phyloP scores from a whole-genome alignment of 305 asterid genomes.

The Salvia sclarea region DNA sequence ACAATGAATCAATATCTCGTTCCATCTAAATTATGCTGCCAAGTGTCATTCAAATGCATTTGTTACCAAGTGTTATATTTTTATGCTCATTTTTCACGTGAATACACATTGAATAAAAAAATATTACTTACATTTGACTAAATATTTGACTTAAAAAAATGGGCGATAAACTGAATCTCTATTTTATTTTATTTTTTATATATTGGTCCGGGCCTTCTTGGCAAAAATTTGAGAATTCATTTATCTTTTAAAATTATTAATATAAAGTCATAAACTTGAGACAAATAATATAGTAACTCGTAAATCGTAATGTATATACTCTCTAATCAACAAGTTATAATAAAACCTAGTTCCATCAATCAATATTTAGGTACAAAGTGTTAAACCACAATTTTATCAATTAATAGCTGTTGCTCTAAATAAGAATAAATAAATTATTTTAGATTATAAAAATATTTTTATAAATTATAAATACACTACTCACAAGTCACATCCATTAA shows the following conservation, averaged over 20 bases:
- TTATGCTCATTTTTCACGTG: neutral
- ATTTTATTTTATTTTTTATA: too few relatives aligned
- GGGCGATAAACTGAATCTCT: too few relatives aligned
- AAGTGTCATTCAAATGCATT: neutral
- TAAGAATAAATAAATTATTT: neutral
- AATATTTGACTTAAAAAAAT: too few relatives aligned
- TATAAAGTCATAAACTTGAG: too few relatives aligned
- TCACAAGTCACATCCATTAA: too few relatives aligned
- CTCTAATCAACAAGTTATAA: too few relatives aligned
- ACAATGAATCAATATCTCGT: neutral
- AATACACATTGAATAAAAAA: neutral
- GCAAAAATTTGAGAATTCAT: neutral
- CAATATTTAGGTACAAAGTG: too few relatives aligned
- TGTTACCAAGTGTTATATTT: neutral
- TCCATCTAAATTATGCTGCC: neutral
- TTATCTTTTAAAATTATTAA: neutral
- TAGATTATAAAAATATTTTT: neutral
- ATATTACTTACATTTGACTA: neutral
- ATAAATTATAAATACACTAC: too few relatives aligned
- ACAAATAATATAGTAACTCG: too few relatives aligned
- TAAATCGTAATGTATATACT: too few relatives aligned
- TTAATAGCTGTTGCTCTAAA: neutral
- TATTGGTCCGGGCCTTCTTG: neutral
- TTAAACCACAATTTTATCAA: too few relatives aligned
- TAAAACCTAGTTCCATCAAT: too few relatives aligned